Evolutionary conservation across 2,329 filamentous ascomycete genomes (phyloP), one percentile per base, ranked within the genome.

Genomic region (Elsinoe fawcettii): DNA sequence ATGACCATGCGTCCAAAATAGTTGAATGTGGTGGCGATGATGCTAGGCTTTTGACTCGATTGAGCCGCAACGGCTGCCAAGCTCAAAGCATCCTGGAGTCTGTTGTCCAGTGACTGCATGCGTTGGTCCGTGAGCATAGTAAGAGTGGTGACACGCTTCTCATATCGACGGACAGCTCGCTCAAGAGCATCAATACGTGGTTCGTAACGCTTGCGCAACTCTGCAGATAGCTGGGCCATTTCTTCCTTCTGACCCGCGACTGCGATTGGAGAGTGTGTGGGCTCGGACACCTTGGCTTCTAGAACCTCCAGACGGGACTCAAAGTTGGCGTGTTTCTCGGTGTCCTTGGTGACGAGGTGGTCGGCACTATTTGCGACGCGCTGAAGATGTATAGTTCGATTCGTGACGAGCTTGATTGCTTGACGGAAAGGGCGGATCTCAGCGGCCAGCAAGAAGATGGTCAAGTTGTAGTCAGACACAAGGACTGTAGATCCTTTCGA

Each of bases 401-500:
- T 80, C 65, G 90, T 85, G 3, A 95, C 79, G 65, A 96, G 80
- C 67, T 85, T 88, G 60, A 96, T 82, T 23, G 95, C 74, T 67
- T 96, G 91, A 1, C 88, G 83, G 51, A 90, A 75, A 0, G 92
- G 92, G 2, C 88, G 85, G 25, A 96, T 76, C 71, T 97, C 92
- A 2, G 92, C 88, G 1, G 87, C 88, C 16, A 96, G 79, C 2
- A 96, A 76, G 70, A 96, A 97, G 55, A 97, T 88, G 11, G 86
- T 90, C 56, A 97, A 77, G 70, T 96, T 96, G 73, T 92, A 95
- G 70, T 96, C 88, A 3, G 90, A 95, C 5, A 97, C 86, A 9
- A 97, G 76, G 1, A 88, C 88, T 69, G 95, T 90, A 0, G 90
- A 90, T 0, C 88, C 88, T 1, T 88, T 80, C 22, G 87, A 91